Evolutionary conservation across 768 basidiomycete species (phyloP), one percentile per base, ranked within the genome.

Genomic region (Psilocybe cyanescens): DNA sequence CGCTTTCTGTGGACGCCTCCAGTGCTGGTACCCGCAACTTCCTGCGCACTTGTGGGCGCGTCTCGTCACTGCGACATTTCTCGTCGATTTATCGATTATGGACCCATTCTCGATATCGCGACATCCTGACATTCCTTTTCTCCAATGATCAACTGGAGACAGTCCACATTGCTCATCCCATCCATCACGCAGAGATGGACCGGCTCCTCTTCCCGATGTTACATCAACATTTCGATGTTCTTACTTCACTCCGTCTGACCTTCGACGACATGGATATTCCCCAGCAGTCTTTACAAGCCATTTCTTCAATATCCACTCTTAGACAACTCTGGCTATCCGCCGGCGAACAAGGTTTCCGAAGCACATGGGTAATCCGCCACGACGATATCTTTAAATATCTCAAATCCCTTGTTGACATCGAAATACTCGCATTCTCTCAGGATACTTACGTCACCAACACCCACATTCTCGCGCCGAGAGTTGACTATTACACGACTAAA

Each of bases 341-440:
- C 17, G 73, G 73, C 28, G 63, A 64, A 17, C 70, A 70, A 49
- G 55, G 64, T 2, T 60, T 61, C 58, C 66, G 69, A 37, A 68
- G 65, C 58, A 68, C 65, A 17, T 76, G 74, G 74, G 57, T 59
- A 47, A 55, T 74, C 46, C 59, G 71, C 31, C 73, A 73, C 54
- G 58, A 65, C 3, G 30, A 55, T 28, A 45, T 72, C 17, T 46
- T 66, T 14, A 60, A 64, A 4, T 31, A 50, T 1, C 67, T 76
- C 48, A 56, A 55, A 24, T 65, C 70, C 5, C 71, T 76, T n/a
- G 37, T 28, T 3, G 37, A 54, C 7, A 70, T 76, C 12, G 60
- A 68, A 57, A 66, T 55, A 1, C 55, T 76, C 12, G 70, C 68
- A 11, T 74, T 74, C 54, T 72, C 73, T 12, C 63, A 70, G 14